These are phyloP conservation scores for Cokeromyces recurvatus DNA, from an alignment of 371 early-diverging fungal genomes.

Conservation along the genomic window DNA sequence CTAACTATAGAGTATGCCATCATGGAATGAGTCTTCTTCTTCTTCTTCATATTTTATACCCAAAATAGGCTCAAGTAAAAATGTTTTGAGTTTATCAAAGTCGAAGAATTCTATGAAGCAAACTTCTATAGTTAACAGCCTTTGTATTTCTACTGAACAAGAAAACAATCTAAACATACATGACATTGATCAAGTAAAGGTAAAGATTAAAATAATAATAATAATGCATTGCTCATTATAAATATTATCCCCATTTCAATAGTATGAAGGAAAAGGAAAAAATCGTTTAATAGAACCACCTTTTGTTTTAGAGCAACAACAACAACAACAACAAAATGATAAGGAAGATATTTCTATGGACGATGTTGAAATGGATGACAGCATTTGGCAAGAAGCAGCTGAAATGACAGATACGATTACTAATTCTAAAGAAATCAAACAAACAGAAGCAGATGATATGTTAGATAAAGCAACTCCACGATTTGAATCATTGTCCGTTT, in stretches of 20 bases:
- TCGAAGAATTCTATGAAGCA: no score
- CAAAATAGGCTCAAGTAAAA: no score
- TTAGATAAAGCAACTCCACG: constrained; percentile 7
- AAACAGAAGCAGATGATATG: neutral
- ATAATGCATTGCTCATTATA: no score
- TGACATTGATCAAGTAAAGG: no score
- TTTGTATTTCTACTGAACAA: no score
- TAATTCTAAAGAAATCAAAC: neutral
- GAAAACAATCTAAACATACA: no score
- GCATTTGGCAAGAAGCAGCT: constrained; percentile 3
- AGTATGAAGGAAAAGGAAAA: constrained; percentile 8
- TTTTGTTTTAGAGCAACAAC: neutral
- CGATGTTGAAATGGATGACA: constrained; percentile 5
- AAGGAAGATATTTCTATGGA: neutral
- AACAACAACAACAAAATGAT: neutral
- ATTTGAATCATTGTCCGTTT: constrained; percentile 8
- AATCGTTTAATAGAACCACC: neutral
- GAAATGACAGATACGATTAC: neutral
- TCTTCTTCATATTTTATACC: no score
- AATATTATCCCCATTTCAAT: neutral
- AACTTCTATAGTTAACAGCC: no score
- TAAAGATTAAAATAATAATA: no score
- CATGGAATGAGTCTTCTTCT: no score
- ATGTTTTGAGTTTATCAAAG: no score
- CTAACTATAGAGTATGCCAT: no score